Evolutionary conservation across 352 stramenopile genomes (phyloP).

Genomic region (Phytophthora vignae): DNA sequence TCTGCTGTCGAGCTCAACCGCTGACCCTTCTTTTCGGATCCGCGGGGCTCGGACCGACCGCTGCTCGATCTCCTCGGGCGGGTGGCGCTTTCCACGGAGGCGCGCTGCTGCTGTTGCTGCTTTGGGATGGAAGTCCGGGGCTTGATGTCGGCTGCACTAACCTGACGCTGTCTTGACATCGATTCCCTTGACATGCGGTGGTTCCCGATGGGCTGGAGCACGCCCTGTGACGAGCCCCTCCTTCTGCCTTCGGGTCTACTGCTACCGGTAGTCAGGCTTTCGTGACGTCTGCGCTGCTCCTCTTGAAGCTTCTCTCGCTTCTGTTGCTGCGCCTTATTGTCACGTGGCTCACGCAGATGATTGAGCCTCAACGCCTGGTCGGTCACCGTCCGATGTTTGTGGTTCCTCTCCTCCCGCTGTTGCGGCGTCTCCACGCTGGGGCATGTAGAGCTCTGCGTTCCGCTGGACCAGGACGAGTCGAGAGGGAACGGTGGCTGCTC

Average conservation of each 20-base stretch:
- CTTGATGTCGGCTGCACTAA: slow-evolving; percentile 12
- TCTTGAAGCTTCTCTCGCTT: slow-evolving; percentile 28
- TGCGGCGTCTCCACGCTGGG: background rate
- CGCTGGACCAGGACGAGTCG: slow-evolving; percentile 22
- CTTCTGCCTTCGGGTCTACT: slow-evolving; percentile 14
- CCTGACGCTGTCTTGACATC: slow-evolving; percentile 12
- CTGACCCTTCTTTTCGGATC: slow-evolving; percentile 29
- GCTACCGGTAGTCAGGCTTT: background rate
- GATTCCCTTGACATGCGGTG: slow-evolving; percentile 26
- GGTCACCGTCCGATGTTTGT: background rate
- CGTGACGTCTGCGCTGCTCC: slow-evolving; percentile 6
- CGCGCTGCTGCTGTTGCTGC: background rate
- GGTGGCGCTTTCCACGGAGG: slow-evolving; percentile 19
- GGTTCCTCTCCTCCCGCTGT: slow-evolving; percentile 6
- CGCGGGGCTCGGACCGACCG: slow-evolving; percentile 11
- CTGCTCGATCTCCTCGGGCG: slow-evolving; percentile 17
- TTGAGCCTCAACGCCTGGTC: slow-evolving; percentile 19
- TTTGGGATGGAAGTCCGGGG: slow-evolving; percentile 1
- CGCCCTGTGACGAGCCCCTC: slow-evolving; percentile 18
- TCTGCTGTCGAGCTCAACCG: slow-evolving; percentile 37
- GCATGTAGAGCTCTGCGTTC: background rate
- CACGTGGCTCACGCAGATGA: slow-evolving; percentile 20
- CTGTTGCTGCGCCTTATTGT: background rate
- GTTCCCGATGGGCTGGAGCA: slow-evolving; percentile 28
- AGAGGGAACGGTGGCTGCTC: slow-evolving; percentile 12